Evolutionary conservation across 1,284 basidiomycete genomes (phyloP), one percentile per base, ranked within the genome.

Genomic region (Marasmius tenuissimus): DNA sequence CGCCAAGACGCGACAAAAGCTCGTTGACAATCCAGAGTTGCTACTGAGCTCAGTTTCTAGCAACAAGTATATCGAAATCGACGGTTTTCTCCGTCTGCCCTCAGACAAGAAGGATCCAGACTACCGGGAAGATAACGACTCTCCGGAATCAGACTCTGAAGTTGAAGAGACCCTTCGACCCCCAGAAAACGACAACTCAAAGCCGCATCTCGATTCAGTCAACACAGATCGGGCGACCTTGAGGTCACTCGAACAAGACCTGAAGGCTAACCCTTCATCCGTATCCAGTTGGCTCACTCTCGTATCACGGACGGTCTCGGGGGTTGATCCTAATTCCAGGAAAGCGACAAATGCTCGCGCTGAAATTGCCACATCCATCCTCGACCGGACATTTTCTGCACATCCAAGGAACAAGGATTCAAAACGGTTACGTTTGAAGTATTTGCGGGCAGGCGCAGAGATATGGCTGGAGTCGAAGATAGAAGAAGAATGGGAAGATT

Each of bases 361-460:
- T 5, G 91, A 94, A 65, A 86, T 93, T 63, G 76, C 88, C 2
- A 68, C 89, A 5, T 84, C 91, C 0, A 78, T 94, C 37, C 76
- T 94, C 33, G 73, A 78, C 0, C 86, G 88, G 53, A 91, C 92
- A 0, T 70, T 93, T 11, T 70, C 77, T 33, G 82, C 82, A 0
- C 79, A 88, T 66, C 78, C 81, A 5, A 72, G 70, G 34, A 91
- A 90, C 69, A 62, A 69, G 4, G 69, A 65, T 5, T 88, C 87
- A 0, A 78, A 77, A 55, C 58, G 68, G 1, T 75, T 94, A 27
- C 79, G 83, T 16, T 71, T 91, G n/a, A 83, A 81, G 59, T 88
- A 89, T 72, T 75, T 94, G 55, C 81, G 81, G 61, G 85, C 87
- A 1, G 91, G 90, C 10, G 88, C 90, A 71, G 83, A 88, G 62